A percentile compares a stretch with the other conserved stretches of the same genome.
phyloP scores from a whole-genome alignment of 2,329 filamentous ascomycete species.

The Claviceps cyperi region DNA sequence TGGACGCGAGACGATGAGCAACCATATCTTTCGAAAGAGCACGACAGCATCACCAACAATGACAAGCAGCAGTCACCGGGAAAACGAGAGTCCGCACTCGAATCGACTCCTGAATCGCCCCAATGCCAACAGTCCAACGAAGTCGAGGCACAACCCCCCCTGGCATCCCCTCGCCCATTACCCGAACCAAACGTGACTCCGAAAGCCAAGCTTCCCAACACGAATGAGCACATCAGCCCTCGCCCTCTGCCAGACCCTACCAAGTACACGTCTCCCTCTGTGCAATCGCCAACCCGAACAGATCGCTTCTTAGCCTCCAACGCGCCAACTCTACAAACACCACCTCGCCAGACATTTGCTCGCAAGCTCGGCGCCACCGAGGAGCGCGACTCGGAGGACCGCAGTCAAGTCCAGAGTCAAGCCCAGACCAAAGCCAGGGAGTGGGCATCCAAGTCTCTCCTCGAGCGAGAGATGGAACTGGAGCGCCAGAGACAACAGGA shows the following conservation, averaged over 20 bases:
- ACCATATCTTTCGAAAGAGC: conserved; percentile 44
- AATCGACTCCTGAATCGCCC: conserved; percentile 6
- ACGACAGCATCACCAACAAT: conserved; percentile 10
- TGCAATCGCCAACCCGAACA: conserved; percentile 30
- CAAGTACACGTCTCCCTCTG: conserved; percentile 15
- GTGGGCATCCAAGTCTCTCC: conserved; percentile 52
- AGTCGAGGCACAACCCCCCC: not conserved
- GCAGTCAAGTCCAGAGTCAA: conserved; percentile 43
- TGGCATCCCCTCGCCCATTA: conserved; percentile 22
- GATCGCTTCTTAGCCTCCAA: conserved; percentile 43
- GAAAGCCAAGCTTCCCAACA: conserved; percentile 22
- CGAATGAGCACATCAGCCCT: conserved; percentile 16
- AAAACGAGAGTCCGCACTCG: conserved; percentile 13
- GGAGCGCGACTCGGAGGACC: conserved; percentile 49
- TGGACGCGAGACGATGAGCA: conserved; percentile 52
- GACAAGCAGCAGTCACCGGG: conserved; percentile 19
- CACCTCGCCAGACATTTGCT: conserved; percentile 35
- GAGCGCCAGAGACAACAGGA: conserved; percentile 63
- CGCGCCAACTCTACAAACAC: conserved; percentile 28
- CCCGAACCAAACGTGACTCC: conserved; percentile 21
- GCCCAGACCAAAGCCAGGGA: conserved; percentile 46
- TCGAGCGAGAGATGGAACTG: conserved; percentile 70
- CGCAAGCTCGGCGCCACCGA: conserved; percentile 40
- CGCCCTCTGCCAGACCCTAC: conserved; percentile 41
- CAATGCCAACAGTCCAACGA: not conserved